Percentiles rank a stretch among this genome's conserved stretches.
Conservation (phyloP, 148 eudicot genomes). For the Suaeda aralocaspica region DNA sequence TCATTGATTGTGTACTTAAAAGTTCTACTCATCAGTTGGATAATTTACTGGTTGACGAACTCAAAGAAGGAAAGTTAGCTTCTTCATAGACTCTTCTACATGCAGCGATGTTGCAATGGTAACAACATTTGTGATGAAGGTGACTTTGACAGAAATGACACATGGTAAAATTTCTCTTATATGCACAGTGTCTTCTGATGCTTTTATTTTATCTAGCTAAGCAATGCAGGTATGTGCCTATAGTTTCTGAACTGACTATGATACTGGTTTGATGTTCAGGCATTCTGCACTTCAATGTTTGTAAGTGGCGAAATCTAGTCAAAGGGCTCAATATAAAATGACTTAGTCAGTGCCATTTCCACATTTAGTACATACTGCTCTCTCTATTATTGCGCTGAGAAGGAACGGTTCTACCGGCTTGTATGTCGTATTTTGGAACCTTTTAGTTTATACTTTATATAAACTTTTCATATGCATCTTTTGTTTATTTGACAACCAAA, state of each 20-base stretch:
- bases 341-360: not conserved
- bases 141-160: not conserved
- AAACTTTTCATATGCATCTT: not conserved
- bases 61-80: conserved; percentile 4
- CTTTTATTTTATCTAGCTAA: not conserved
- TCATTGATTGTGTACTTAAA: conserved; percentile 36
- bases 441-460: not conserved
- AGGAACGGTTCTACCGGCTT: not conserved
- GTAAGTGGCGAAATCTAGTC: not conserved
- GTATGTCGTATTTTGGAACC: not conserved
- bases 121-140: conserved; percentile 5
- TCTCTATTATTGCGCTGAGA: not conserved
- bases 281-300: not conserved
- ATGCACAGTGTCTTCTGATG: conserved; percentile 11
- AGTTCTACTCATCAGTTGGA: conserved; percentile 1
- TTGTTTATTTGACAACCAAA: not conserved
- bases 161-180: not conserved
- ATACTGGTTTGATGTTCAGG: conserved; percentile 1
- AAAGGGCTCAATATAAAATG: not conserved
- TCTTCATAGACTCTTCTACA: not conserved
- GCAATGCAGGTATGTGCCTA: conserved; percentile 19
- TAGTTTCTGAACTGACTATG: conserved; percentile 1
- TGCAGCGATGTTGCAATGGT: not conserved
- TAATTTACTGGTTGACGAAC: conserved; percentile 7
- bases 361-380: conserved; percentile 9